Evolutionary conservation across 345 rosid species (phyloP), one percentile per base, ranked within the genome.

Genomic region (Ceriops tagal): DNA sequence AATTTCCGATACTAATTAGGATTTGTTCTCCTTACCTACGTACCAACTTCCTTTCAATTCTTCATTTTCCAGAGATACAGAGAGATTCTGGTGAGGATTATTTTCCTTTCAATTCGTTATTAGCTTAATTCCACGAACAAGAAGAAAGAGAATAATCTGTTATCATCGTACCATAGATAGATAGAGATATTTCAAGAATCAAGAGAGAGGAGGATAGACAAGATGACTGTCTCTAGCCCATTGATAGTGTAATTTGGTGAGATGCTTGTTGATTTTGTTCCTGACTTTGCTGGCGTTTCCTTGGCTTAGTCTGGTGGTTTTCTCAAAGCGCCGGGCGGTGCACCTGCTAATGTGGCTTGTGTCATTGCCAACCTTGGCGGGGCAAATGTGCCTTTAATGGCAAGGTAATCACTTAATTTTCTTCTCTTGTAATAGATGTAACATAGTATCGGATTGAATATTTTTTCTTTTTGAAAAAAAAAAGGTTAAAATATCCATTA

Each of bases 261-360:
- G 70, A 89, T 87, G 96, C 85, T 89, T 1, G 87, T 89, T 18
- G 96, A 85, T 75, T 89, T 89, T 65, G 96, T 87, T 5, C 96
- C 96, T 5, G 88, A 85, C 73, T 78, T 79, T 19, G 71, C 89
- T 9, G 96, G 90, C 1, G 87, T 85, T 58, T 85, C 96, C 56
- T 71, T 89, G 75, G 92, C 92, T 5, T 88, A 89, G 24, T 84
- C 92, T n/a, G 57, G 70, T 1, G 96, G 71, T 55, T 89, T 89
- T 72, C 59, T 89, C 68, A 89, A 85, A 75, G 92, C 96, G 5
- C 89, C 92, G 8, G 96, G 96, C 1, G 96, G 96, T 22, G 92
- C 96, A 31, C 96, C 90, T 0, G 92, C 96, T 28, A 87, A 89
- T 58, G 92, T 89, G 27, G 96, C 96, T 0, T 85, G 92, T 71